Evolutionary conservation across 139 green algal genomes (phyloP).

Genomic region (Chlamydomonas eustigma): DNA sequence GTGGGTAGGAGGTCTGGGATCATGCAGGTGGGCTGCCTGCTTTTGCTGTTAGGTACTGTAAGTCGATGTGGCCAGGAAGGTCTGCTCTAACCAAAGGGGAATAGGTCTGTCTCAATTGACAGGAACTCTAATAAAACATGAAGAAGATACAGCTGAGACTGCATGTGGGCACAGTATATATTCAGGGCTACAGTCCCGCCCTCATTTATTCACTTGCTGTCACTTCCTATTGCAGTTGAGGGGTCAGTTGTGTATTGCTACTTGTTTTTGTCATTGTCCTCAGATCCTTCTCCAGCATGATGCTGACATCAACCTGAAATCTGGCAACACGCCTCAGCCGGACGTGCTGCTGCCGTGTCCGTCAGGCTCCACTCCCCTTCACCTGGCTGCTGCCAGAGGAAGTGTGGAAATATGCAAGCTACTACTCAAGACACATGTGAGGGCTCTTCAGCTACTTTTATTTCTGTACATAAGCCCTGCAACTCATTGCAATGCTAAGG

Average conservation of each 20-base stretch:
- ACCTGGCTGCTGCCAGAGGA: slow-evolving; percentile 30
- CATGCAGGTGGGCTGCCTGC: neutral
- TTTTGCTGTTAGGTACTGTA: no score
- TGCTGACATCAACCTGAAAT: slow-evolving; percentile 19
- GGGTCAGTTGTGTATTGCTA: neutral
- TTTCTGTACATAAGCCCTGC: no score
- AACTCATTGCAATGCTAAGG: no score
- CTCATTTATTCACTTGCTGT: neutral
- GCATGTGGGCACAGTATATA: no score
- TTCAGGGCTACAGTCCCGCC: no score
- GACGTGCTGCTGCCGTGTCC: neutral
- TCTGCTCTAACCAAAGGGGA: no score
- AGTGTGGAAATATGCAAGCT: slow-evolving; percentile 30
- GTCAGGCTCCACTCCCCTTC: slow-evolving; percentile 37
- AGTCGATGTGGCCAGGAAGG: no score
- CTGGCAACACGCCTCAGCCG: neutral
- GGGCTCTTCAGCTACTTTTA: neutral
- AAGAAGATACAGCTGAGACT: no score
- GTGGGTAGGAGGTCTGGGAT: neutral
- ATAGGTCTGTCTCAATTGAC: no score
- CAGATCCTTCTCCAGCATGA: slow-evolving; percentile 33
- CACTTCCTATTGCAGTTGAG: neutral
- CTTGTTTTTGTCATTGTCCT: no score
- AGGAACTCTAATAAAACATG: no score
- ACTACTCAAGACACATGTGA: slow-evolving; percentile 30